These are phyloP conservation scores for Trypanosoma brucei DNA, from an alignment of 208 protist species.

Conservation along the genomic window DNA sequence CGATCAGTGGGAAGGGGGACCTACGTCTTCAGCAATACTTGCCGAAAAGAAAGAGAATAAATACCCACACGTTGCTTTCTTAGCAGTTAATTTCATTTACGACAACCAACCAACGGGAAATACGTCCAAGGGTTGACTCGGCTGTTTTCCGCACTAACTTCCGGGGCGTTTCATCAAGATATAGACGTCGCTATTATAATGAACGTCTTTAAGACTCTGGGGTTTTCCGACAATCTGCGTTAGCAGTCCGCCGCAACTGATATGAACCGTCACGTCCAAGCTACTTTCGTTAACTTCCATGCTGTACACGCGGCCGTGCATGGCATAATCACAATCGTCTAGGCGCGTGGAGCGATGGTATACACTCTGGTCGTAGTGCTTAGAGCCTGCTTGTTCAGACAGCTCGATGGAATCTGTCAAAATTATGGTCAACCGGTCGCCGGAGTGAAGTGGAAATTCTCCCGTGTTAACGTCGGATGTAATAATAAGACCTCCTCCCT, in stretches of 20 bases:
- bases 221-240: constrained; percentile 92
- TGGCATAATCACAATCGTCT: constrained; percentile 97
- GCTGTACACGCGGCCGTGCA: constrained; percentile 96
- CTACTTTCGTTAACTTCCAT: constrained; percentile 87
- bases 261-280: constrained; percentile 88
- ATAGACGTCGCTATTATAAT: constrained; percentile 89
- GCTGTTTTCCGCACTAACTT: constrained; percentile 26
- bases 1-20: too few relatives aligned
- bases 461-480: constrained; percentile 94
- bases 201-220: constrained; percentile 80
- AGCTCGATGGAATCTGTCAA: constrained; percentile 92
- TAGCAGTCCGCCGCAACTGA: constrained; percentile 96
- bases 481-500: constrained; percentile 66
- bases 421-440: constrained; percentile 91
- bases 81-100: too few relatives aligned
- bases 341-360: constrained; percentile 86
- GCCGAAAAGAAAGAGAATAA: too few relatives aligned
- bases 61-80: too few relatives aligned
- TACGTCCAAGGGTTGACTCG: not conserved
- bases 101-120: not conserved
- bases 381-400: constrained; percentile 67
- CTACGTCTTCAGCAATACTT: too few relatives aligned
- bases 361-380: constrained; percentile 88
- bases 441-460: constrained; percentile 92
- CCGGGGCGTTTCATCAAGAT: constrained; percentile 80